These are phyloP conservation scores for Fragaria vesca DNA, from an alignment of 306 rosid genomes.

Conservation along the genomic window DNA sequence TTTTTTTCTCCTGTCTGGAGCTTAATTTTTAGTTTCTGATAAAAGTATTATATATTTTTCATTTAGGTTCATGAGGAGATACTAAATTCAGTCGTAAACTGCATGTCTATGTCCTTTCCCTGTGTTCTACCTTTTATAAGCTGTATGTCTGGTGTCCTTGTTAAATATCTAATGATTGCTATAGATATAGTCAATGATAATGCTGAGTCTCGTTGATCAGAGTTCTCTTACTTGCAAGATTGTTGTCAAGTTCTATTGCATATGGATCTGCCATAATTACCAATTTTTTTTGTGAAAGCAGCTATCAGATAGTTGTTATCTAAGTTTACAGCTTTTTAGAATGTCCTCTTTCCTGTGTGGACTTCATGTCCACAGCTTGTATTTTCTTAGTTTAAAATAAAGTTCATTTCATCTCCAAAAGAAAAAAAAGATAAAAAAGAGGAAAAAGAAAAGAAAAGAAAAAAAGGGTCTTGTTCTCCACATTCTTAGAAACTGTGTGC, in stretches of 20 bases:
- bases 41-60: background rate
- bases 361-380: background rate
- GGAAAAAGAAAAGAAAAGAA: background rate
- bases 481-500: background rate
- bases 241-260: background rate
- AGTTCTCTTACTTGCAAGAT: constrained; percentile 2
- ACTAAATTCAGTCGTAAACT: background rate
- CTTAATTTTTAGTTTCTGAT: background rate
- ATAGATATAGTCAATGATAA: too few relatives aligned
- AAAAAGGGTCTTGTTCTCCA: background rate
- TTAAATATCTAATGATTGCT: background rate
- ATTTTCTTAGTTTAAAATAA: background rate
- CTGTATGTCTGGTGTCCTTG: background rate
- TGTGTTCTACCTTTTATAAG: background rate
- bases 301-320: background rate
- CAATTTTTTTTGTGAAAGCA: background rate
- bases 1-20: background rate
- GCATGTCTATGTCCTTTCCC: background rate
- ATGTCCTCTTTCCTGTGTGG: background rate
- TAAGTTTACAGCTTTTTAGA: background rate
- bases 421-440: background rate
- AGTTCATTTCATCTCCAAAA: background rate
- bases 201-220: background rate
- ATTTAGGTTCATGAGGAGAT: background rate
- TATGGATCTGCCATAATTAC: background rate